Evolutionary conservation across 2,329 filamentous ascomycete genomes (phyloP).

Genomic region (Coniochaeta sp.): DNA sequence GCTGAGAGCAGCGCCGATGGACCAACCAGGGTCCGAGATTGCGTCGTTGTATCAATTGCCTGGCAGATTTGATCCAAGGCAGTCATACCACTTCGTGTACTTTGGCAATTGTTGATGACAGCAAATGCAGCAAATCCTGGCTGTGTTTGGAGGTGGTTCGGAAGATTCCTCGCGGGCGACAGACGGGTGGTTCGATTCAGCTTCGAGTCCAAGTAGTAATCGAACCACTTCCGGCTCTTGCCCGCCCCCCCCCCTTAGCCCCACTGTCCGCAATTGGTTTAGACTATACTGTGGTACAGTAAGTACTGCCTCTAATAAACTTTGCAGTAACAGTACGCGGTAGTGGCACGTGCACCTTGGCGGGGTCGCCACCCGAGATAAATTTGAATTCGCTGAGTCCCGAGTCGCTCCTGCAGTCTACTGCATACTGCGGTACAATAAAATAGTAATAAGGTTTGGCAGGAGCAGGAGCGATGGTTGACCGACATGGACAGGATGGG

Average conservation of each 20-base stretch:
- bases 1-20: background rate
- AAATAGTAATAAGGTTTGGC: no score
- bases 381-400: no score
- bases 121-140: background rate
- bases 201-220: background rate
- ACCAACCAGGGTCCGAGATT: background rate
- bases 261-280: background rate
- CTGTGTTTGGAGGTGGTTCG: background rate
- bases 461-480: no score
- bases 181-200: constrained; percentile 5
- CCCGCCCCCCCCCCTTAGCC: no score
- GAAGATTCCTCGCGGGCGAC: background rate
- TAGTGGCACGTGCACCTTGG: no score
- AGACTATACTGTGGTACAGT: background rate
- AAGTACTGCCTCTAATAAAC: no score
- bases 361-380: no score
- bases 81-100: constrained; percentile 1
- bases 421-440: no score
- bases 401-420: no score
- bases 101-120: background rate
- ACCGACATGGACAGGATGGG: no score
- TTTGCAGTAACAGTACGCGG: no score
- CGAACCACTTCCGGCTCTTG: background rate
- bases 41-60: background rate
- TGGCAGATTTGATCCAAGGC: background rate